Base-by-base conservation (phyloP, 2,329 filamentous ascomycete species). In the Ceratocystis huliohia region DNA sequence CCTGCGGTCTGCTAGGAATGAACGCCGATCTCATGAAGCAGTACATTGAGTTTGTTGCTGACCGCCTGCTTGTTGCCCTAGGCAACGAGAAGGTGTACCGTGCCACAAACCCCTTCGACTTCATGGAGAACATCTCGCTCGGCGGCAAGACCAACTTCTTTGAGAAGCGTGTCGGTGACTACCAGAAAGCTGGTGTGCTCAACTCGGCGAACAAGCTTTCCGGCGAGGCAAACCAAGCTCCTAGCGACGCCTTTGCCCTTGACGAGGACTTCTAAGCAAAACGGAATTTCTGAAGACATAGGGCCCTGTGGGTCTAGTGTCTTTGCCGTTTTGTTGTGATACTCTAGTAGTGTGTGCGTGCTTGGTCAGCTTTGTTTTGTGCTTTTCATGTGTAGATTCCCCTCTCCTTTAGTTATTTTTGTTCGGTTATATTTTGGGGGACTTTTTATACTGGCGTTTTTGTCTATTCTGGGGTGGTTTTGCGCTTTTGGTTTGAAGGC, bases 81-180 rank as follows among this genome's bases (percentile, higher is more conserved):
- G 94, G 94, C 74, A 96, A 96, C 78, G 84, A 89, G 73, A 97
- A 96, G 83, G 82, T 89, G 73, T 99, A 96, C 85, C 89, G 94
- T 75, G 82, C 88, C 30, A 84, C 87, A 76, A 99, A 99, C 81
- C 94, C 94, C 75, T 99, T 99, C 76, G 94, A 99, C 83, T 99
- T 99, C 79, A 99, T 99, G 94, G 94, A 99, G 84, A 96, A 96
- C 80, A 99, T 99, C 78, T 97, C 94, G 25, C 84, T 99, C 10
- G 90, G 91, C 64, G 94, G 94, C 78, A 99, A 99, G 89, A 99
- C 94, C 76, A 99, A 99, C 86, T 99, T 99, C 85, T 99, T 99
- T 77, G 94, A 99, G 88, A 99, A 99, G 89, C 91, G 94, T 73
- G 94, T 99, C 67, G 94, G 88, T 76, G 94, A 99, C 75, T 99